Evolutionary conservation across 306 rosid species (phyloP), one percentile per base, ranked within the genome.

Genomic region (Vigna trinervia): DNA sequence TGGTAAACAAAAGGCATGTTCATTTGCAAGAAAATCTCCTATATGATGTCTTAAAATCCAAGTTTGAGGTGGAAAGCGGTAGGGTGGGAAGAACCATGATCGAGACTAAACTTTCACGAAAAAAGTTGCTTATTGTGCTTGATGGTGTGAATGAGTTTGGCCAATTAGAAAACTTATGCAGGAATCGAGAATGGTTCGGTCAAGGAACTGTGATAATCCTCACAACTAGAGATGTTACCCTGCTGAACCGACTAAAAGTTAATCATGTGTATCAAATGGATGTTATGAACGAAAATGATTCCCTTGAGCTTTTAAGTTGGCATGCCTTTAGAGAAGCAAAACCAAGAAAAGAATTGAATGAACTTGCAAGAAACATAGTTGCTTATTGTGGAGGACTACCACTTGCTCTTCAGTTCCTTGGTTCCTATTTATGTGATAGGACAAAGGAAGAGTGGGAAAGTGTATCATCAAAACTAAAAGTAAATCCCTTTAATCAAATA

Each of bases 131-230:
- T 0, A 8, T 73, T 73, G 68, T 73, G 15, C 32, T 64, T 39
- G 71, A 64, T 38, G 51, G 19, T 64, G 71, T 19, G n/a, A 4
- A 2, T 10, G 17, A 39, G 10, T 9, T 64, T 1, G n/a, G 0
- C 14, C 52, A 38, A 11, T 9, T 64, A 5, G 0, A 52, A 1
- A 0, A 17, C 32, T 17, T 64, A 19, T 64, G 71, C 41, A 52
- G 23, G 19, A 52, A 52, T 17, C 12, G 26, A n/a, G 7, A n/a
- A n/a, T 52, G 22, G 58, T 5, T n/a, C 2, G 26, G 30, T 54
- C 60, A 19, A 19, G 58, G 30, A 54, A 54, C 2, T 20, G 60
- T 54, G 52, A 5, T 79, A 8, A 20, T 85, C 2, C 34, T 52
- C 9, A 63, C 69, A 63, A 17, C 50, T 4, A 63, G 69, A 39